These are phyloP conservation scores for Echinochloa phyllopogon DNA, from an alignment of 176 grass and related monocot genomes.

Conservation along the genomic window DNA sequence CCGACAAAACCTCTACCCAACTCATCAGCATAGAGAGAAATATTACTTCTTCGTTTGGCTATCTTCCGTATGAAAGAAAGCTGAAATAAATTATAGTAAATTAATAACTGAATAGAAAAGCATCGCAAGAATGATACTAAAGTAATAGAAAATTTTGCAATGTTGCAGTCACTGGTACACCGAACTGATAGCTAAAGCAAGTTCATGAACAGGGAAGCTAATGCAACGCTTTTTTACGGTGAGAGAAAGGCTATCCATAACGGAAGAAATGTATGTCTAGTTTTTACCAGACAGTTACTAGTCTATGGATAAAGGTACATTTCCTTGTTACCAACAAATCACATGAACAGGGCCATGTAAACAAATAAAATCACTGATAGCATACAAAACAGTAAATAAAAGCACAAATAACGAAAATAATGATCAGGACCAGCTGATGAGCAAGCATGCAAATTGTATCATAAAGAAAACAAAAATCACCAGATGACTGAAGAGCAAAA, in stretches of 20 bases:
- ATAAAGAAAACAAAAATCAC: conserved; percentile 18
- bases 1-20: conserved; percentile 88
- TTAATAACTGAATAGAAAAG: conserved; percentile 26
- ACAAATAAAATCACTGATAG: conserved; percentile 28
- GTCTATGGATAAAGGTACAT: background rate
- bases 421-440: background rate
- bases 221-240: background rate
- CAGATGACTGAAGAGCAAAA: background rate
- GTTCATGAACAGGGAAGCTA: conserved; percentile 8
- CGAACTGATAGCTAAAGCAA: conserved; percentile 15
- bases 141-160: conserved; percentile 7
- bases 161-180: conserved; percentile 1
- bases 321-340: background rate
- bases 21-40: conserved; percentile 91
- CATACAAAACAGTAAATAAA: conserved; percentile 18
- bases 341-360: background rate
- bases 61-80: conserved; percentile 72
- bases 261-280: conserved; percentile 20
- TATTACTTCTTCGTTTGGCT: conserved; percentile 84
- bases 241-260: background rate
- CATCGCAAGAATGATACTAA: conserved; percentile 7
- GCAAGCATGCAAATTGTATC: background rate
- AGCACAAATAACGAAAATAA: background rate
- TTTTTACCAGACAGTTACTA: background rate
- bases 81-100: conserved; percentile 55